Evolutionary conservation across 192 early-diverging fungal genomes (phyloP).

Genomic region (Phlyctochytrium planicorne): DNA sequence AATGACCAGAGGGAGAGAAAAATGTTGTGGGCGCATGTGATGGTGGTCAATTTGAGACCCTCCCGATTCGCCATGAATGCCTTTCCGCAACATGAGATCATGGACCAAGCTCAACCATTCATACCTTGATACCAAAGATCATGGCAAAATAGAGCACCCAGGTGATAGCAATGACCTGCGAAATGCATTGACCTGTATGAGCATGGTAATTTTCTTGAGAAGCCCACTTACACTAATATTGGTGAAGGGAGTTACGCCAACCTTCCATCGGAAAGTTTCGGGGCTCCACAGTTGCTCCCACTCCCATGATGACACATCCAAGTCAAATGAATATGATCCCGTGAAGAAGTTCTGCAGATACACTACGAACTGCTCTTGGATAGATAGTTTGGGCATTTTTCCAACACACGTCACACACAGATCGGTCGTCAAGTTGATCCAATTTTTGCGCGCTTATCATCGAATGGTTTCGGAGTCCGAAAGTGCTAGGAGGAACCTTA

Average conservation of each 20-base stretch:
- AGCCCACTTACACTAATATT: constrained; percentile 14
- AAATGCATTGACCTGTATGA: background rate
- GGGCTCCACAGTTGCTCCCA: constrained; percentile 25
- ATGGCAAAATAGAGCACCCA: constrained; percentile 43
- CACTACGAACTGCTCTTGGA: too few species aligned
- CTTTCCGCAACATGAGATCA: background rate
- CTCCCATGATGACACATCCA: constrained; percentile 24
- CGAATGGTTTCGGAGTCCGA: too few species aligned
- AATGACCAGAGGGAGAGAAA: constrained; percentile 33
- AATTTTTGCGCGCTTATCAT: too few species aligned
- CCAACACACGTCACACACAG: too few species aligned
- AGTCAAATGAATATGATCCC: too few species aligned
- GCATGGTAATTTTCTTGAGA: too few species aligned
- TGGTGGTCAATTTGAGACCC: constrained; percentile 18
- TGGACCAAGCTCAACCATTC: background rate
- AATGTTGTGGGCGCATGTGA: constrained; percentile 34
- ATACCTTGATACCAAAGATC: constrained; percentile 35
- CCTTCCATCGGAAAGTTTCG: constrained; percentile 18
- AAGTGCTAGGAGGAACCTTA: too few species aligned
- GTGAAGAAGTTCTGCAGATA: too few species aligned
- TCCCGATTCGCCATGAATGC: constrained; percentile 31
- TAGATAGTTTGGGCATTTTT: too few species aligned
- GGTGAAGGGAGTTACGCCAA: constrained; percentile 22
- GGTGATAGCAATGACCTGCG: constrained; percentile 29
- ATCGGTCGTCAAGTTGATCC: too few species aligned